These are phyloP conservation scores for Rhizophora apiculata DNA, from an alignment of 345 rosid species.

Conservation along the genomic window DNA sequence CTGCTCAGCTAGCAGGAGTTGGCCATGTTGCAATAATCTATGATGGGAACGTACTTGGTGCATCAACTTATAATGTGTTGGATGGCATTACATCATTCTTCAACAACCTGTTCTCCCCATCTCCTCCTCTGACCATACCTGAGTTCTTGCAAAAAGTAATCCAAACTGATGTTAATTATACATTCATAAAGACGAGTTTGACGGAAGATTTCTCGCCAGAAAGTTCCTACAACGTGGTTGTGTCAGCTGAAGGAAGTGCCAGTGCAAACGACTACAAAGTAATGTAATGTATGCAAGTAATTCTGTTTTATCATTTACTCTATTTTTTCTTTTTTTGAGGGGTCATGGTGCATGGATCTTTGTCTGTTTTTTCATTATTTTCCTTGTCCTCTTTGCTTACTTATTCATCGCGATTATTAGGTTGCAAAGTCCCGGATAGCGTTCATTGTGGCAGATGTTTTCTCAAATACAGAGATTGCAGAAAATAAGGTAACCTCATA, in stretches of 20 bases:
- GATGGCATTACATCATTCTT: constrained; percentile 81
- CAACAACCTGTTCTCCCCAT: constrained; percentile 61
- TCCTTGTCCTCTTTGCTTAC: constrained; percentile 1
- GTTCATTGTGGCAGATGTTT: constrained; percentile 74
- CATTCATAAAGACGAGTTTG: constrained; percentile 72
- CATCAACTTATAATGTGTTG: constrained; percentile 68
- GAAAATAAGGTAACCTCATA: constrained; percentile 71
- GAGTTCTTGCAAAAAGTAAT: constrained; percentile 67
- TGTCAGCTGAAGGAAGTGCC: constrained; percentile 64
- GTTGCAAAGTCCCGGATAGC: constrained; percentile 79
- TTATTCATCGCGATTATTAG: constrained; percentile 29
- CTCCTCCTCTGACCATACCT: constrained; percentile 51
- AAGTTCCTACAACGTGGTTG: constrained; percentile 74
- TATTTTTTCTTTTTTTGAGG: neutral
- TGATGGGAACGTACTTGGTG: constrained; percentile 36
- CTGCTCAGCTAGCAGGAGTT: constrained; percentile 81
- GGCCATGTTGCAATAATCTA: constrained; percentile 75
- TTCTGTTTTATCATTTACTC: constrained; percentile 21
- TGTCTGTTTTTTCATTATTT: neutral
- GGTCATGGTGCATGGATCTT: neutral
- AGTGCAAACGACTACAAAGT: constrained; percentile 82
- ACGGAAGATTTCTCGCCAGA: constrained; percentile 80
- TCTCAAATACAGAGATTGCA: constrained; percentile 76
- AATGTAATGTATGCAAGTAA: constrained; percentile 92
- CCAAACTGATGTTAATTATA: constrained; percentile 66